Base-by-base conservation (phyloP, 805 yeast species). In the Zygosaccharomyces kombuchaensis region DNA sequence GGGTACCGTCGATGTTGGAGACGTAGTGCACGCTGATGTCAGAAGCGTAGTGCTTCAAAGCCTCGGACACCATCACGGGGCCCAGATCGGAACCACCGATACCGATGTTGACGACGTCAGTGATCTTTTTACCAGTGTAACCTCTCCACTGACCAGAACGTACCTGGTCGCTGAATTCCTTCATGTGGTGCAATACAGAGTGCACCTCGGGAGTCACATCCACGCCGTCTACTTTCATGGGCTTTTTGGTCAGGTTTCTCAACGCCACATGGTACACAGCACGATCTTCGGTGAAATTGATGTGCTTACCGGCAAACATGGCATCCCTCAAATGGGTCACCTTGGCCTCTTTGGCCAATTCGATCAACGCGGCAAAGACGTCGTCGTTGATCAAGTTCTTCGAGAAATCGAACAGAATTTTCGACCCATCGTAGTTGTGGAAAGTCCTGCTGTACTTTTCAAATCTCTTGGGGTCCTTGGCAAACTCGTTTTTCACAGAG, bases 41-140 rank as follows among this genome's bases (percentile, higher is more conserved):
- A 58, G 85, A 78, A 50, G 84, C 72, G 71, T 91, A 93, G 57
- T 87, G 84, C 76, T 91, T 93, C 66, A 93, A 78, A 34, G 99
- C 97, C 75, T 93, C 98, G 52, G 97, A 88, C 60, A 93, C 98
- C 99, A 93, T 93, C 44, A 93, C 98, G 37, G 99, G 99, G 61
- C 99, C 99, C 60, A 93, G 78, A 71, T 93, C 99, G 23, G 97
- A 89, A 59, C 99, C 99, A 67, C 99, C 99, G 66, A 93, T 93
- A 71, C 99, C 99, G 61, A 93, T 87, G 78, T 93, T 93, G 63
- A 93, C 98, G 46, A 93, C 82, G 63, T 88, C 95, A 59, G 93
- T 86, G 72, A 93, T 91, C 59, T 75, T 72, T 78, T 89, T 88
- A 58, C 98, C 98, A 57, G 97, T 83, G 79, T 86, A 91, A 67